phyloP scores from a whole-genome alignment of 2,329 filamentous ascomycete genomes.

The Parafenestella ontariensis region DNA sequence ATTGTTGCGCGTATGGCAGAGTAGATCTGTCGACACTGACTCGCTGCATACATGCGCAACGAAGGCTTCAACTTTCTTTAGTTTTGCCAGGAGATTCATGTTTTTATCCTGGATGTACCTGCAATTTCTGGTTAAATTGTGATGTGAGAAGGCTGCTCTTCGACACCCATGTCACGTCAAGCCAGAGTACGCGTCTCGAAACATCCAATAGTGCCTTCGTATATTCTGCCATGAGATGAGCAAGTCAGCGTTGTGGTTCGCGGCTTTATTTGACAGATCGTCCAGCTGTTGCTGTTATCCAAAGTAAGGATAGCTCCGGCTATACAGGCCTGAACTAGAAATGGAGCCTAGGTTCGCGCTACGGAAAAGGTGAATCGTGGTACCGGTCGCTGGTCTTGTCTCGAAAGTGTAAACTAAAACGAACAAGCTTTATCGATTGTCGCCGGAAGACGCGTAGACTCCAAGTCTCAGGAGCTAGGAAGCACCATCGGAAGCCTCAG shows the following conservation, averaged over 20 bases:
- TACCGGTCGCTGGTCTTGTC: constrained; percentile 20
- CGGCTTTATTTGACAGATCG: neutral
- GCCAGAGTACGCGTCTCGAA: neutral
- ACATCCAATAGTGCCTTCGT: neutral
- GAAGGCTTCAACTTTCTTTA: too few relatives aligned
- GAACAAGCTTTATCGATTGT: constrained; percentile 42
- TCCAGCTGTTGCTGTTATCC: neutral
- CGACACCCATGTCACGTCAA: neutral
- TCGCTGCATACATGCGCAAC: too few relatives aligned
- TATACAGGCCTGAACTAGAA: constrained; percentile 3
- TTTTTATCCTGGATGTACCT: neutral
- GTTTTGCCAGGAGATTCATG: neutral
- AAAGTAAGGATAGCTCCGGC: neutral
- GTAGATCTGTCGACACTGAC: too few relatives aligned
- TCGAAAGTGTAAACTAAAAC: constrained; percentile 25
- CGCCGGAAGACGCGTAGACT: constrained; percentile 15
- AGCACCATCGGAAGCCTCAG: constrained; percentile 12
- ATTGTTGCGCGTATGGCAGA: neutral
- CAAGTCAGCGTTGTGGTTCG: neutral
- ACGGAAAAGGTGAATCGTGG: constrained; percentile 10
- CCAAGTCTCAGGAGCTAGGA: constrained; percentile 23
- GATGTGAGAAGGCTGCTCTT: neutral
- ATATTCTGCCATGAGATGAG: neutral
- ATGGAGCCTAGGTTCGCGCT: constrained; percentile 14
- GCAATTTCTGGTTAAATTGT: neutral